Evolutionary conservation across 345 rosid species (phyloP), one percentile per base, ranked within the genome.

Genomic region (Mangifera indica): DNA sequence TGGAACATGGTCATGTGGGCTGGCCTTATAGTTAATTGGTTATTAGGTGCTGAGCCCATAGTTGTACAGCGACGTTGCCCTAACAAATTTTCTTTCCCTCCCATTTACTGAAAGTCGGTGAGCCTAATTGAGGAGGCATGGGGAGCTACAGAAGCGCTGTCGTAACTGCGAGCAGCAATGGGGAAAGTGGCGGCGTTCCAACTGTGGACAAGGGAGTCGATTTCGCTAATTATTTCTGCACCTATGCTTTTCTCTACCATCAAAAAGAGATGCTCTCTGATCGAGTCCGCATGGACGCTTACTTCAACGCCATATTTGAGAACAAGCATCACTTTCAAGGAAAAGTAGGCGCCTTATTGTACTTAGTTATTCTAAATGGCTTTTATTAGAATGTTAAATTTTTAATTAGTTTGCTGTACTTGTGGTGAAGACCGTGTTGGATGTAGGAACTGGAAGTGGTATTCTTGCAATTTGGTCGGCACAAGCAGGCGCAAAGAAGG

Each of bases 381-480:
- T 10, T 6, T 7, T 37, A 9, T 37, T 6, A 37, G 8, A 37
- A 37, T 37, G 42, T 37, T 9, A 37, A 5, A 37, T 5, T 37
- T n/a, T 37, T 37, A 61, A 77, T 73, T 81, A 62, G 78, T 62
- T 63, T 52, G 53, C 53, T 74, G 56, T 51, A 22, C 29, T 13
- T 75, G 48, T 77, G 59, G 77, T 74, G 77, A 80, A 95, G 99
- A 81, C 89, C n/a, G 96, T 95, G 71, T 77, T 95, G 87, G 99
- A 95, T 81, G 99, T 95, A 64, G 99, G 99, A 53, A 91, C 99
- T 0, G 99, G 99, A 53, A 95, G 98, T 81, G 99, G 99, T 52
- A 95, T 95, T 76, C 99, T 95, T 62, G 99, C 99, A 57, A 92
- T 95, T 54, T 95, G 99, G 99, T 92, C 97, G 15, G 99, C 99